Base-by-base conservation (phyloP, 164 flowering plant genomes). In the Magnolia changhungtana region DNA sequence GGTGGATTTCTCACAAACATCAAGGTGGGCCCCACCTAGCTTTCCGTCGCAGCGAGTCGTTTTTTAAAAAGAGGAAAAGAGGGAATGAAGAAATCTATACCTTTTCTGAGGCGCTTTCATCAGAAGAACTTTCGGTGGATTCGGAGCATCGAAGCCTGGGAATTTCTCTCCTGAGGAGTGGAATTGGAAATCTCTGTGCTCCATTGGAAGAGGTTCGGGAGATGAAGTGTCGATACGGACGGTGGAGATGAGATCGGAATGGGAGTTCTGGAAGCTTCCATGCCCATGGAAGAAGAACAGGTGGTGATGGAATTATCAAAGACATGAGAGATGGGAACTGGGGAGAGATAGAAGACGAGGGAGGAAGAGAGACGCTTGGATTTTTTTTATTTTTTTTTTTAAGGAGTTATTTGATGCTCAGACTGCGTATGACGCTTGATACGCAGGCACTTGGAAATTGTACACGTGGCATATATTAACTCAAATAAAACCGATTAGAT, bases 131-230 rank as follows among this genome's bases (percentile, higher is more conserved):
- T 29, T 68, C n/a, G 71, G 24, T 64, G 24, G 67, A 64, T 9
- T 64, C 3, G 24, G 71, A 68, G 19, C 71, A 68, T 16, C 9
- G n/a, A 68, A 37, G 19, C 50, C 71, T 13, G 2, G 71, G 31
- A 68, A 68, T 68, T 37, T 68, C 50, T 37, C 71, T 68, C 71
- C 71, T 31, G 45, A 31, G 14, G n/a, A n/a, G 67, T 31, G 7
- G 71, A 27, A 0, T 16, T 55, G 61, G 18, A 55, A 55, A 55
- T 37, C 51, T 31, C 18, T 29, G 8, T 29, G 19, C 19, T 8
- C 18, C 7, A 3, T 24, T 5, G 19, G 31, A 31, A 18, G 0
- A 1, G 71, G 18, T 6, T 0, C 50, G 3, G 50, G 2, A 27
- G 71, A 10, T 6, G 19, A 16, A 6, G 8, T 23, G 16, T 4